These are phyloP conservation scores for Ramaria sp. DNA, from an alignment of 768 basidiomycete genomes.

Conservation along the genomic window DNA sequence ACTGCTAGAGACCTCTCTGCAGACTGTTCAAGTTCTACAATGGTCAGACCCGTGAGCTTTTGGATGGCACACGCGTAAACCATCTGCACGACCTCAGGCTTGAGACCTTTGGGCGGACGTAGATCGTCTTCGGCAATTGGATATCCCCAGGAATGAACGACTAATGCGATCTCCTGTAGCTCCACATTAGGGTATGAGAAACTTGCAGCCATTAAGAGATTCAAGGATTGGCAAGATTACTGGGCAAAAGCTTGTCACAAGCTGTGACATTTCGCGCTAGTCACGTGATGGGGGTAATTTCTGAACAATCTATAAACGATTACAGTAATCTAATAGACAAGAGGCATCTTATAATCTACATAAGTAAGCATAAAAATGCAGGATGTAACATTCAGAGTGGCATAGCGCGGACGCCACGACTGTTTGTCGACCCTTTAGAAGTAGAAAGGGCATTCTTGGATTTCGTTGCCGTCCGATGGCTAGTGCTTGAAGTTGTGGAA, in stretches of 20 bases:
- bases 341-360: neutral
- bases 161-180: slow-evolving; percentile 1
- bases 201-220: neutral
- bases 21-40: slow-evolving; percentile 48
- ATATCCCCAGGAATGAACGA: slow-evolving; percentile 7
- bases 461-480: neutral
- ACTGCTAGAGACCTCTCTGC: slow-evolving; percentile 42
- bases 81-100: slow-evolving; percentile 6
- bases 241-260: neutral
- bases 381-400: neutral
- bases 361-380: neutral
- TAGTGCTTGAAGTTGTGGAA: neutral
- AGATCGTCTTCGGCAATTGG: slow-evolving; percentile 1
- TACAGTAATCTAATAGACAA: neutral
- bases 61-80: slow-evolving; percentile 5
- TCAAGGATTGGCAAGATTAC: too few relatives aligned
- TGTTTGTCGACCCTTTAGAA: neutral
- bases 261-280: neutral
- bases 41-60: slow-evolving; percentile 43
- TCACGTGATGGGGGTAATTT: too few relatives aligned
- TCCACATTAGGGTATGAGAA: slow-evolving; percentile 5
- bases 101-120: slow-evolving; percentile 4
- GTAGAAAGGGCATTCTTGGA: neutral
- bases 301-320: too few relatives aligned
- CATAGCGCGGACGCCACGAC: neutral